Conservation (phyloP, 2,329 filamentous ascomycete genomes). For the Amphichorda felina region DNA sequence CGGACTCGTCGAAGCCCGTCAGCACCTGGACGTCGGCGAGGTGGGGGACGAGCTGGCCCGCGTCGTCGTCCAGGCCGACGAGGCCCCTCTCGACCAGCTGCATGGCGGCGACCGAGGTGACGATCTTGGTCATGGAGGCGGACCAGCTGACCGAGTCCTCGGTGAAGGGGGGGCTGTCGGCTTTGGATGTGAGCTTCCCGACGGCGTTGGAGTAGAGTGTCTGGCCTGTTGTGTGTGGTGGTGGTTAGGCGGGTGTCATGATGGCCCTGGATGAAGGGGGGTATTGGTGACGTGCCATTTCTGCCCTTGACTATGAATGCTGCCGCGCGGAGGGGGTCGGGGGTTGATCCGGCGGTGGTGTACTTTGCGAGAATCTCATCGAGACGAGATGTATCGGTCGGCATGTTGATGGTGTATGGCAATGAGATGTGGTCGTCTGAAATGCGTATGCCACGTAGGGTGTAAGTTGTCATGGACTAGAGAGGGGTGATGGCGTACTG, state of each 20-base stretch:
- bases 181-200: background rate
- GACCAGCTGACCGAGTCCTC: background rate
- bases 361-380: too few species aligned
- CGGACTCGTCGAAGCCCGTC: background rate
- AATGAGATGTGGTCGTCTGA: too few species aligned
- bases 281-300: too few species aligned
- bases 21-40: background rate
- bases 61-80: constrained; percentile 23
- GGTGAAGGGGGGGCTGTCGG: background rate
- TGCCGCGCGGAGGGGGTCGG: too few species aligned
- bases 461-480: too few species aligned
- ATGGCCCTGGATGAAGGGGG: too few species aligned
- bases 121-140: constrained; percentile 32
- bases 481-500: too few species aligned
- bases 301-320: too few species aligned
- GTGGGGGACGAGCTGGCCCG: constrained; percentile 17
- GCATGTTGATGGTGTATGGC: too few species aligned
- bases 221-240: background rate
- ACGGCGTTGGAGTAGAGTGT: background rate
- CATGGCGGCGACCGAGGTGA: constrained; percentile 22
- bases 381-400: too few species aligned
- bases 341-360: too few species aligned
- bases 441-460: too few species aligned
- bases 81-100: constrained; percentile 24
- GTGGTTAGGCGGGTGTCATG: constrained; percentile 22